A percentile compares a stretch with the other conserved stretches of the same genome.
phyloP scores from a whole-genome alignment of 495 filamentous ascomycete species.

The Aspergillus bertholletiae region DNA sequence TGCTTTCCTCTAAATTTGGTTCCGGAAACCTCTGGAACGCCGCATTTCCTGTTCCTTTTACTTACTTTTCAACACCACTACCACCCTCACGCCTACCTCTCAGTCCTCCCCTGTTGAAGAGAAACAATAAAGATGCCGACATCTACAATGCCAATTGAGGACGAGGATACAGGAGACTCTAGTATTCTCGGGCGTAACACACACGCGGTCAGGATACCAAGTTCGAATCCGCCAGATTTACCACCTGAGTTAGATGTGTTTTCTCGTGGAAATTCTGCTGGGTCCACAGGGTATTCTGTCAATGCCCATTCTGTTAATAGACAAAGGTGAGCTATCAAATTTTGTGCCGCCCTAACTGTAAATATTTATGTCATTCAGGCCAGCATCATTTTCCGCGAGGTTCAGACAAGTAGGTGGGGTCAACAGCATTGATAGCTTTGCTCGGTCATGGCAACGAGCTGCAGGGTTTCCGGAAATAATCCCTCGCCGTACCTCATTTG shows the following conservation, averaged over 20 bases:
- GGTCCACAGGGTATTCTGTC: not conserved
- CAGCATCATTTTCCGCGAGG: conserved; percentile 69
- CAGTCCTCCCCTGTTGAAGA: too few species aligned
- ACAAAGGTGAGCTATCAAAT: conserved; percentile 10
- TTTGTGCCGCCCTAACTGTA: not conserved
- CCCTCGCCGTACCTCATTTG: conserved; percentile 68
- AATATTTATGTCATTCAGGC: conserved; percentile 18
- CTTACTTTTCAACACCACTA: too few species aligned
- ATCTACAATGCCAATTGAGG: not conserved
- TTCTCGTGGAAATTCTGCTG: not conserved
- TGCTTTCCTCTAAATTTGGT: too few species aligned
- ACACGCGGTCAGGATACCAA: conserved; percentile 7
- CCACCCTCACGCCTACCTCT: too few species aligned
- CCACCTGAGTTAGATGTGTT: conserved; percentile 5
- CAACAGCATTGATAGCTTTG: conserved; percentile 93
- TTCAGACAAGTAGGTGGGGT: conserved; percentile 81
- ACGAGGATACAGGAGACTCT: conserved; percentile 1
- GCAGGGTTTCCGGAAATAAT: conserved; percentile 84
- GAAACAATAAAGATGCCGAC: conserved; percentile 5
- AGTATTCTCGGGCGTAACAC: not conserved
- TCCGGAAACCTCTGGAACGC: too few species aligned
- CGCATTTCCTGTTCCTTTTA: too few species aligned
- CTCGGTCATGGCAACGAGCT: conserved; percentile 89
- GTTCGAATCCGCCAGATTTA: conserved; percentile 1
- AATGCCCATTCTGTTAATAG: conserved; percentile 5